Conservation (phyloP, 352 stramenopile genomes). For the Globisporangium mamillatum region DNA sequence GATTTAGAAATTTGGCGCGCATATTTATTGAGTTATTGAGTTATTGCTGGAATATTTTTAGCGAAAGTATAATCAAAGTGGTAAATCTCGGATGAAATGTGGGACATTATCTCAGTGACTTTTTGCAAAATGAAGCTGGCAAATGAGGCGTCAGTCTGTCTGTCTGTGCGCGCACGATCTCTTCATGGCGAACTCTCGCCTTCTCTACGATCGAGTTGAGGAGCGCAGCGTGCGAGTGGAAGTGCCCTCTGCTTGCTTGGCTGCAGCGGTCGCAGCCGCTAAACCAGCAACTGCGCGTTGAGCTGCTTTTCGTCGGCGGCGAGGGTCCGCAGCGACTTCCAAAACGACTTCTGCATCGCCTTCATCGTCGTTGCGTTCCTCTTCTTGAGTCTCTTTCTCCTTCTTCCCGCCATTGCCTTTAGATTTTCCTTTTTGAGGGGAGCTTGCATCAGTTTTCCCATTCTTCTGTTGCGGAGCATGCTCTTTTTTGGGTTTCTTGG, state of each 20-base stretch:
- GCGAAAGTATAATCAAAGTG: no score
- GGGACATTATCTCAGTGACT: no score
- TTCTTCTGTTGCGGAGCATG: slow-evolving; percentile 3
- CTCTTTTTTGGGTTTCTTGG: slow-evolving; percentile 4
- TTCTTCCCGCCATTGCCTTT: slow-evolving; percentile 10
- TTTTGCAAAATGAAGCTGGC: no score
- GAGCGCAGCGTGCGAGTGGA: slow-evolving; percentile 38
- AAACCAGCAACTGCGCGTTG: slow-evolving; percentile 54
- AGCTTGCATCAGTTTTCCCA: not conserved
- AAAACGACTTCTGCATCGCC: slow-evolving; percentile 27
- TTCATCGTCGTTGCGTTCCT: slow-evolving; percentile 11
- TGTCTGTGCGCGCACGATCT: not conserved
- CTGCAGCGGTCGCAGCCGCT: slow-evolving; percentile 53
- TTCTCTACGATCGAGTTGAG: slow-evolving; percentile 4
- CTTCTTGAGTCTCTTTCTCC: not conserved
- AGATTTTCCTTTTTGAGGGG: not conserved
- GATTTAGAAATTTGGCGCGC: no score
- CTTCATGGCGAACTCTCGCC: not conserved
- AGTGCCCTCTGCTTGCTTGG: slow-evolving; percentile 27
- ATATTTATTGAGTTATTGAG: no score
- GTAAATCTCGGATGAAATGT: no score
- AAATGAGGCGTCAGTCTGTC: no score
- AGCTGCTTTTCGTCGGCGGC: slow-evolving; percentile 46
- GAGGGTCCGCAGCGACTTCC: slow-evolving; percentile 23
- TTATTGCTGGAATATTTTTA: no score